Percentiles rank a stretch among this genome's conserved stretches.
phyloP scores from a whole-genome alignment of 1,139 yeast genomes.

The Geotrichum europaeum region DNA sequence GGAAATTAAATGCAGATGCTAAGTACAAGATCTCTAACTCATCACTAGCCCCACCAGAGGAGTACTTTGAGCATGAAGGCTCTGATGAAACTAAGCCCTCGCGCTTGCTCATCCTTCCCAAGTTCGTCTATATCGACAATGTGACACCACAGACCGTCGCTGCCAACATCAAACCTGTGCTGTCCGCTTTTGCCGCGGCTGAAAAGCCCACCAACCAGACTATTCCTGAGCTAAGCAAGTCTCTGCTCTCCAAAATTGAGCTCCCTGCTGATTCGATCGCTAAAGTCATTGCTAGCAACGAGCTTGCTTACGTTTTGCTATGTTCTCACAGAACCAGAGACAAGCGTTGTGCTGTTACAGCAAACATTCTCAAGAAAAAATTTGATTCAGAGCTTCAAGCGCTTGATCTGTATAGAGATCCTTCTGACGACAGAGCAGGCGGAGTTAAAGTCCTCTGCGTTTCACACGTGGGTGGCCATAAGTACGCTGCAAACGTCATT shows the following conservation, averaged over 20 bases:
- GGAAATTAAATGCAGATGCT: constrained; percentile 23
- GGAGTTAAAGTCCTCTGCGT: constrained; percentile 68
- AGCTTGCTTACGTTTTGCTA: constrained; percentile 57
- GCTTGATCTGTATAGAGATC: constrained; percentile 66
- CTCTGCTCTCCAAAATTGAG: not conserved
- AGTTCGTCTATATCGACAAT: constrained; percentile 63
- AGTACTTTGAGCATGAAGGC: constrained; percentile 24
- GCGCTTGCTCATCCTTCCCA: constrained; percentile 59
- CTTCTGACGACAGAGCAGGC: constrained; percentile 59
- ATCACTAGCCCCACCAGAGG: constrained; percentile 30
- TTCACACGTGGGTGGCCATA: constrained; percentile 95
- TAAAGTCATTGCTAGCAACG: constrained; percentile 32
- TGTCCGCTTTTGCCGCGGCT: constrained; percentile 26
- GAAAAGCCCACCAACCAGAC: constrained; percentile 1
- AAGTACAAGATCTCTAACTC: constrained; percentile 33
- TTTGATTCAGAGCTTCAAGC: constrained; percentile 70
- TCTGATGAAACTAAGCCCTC: constrained; percentile 19
- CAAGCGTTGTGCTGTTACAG: constrained; percentile 88
- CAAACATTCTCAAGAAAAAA: constrained; percentile 82
- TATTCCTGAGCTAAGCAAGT: not conserved
- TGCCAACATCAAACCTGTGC: constrained; percentile 42
- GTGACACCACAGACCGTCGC: constrained; percentile 44
- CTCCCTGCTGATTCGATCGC: constrained; percentile 4
- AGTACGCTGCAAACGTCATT: constrained; percentile 81
- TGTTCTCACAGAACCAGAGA: constrained; percentile 92